Evolutionary conservation across 495 filamentous ascomycete species (phyloP).

Genomic region (Penicilliopsis zonata): DNA sequence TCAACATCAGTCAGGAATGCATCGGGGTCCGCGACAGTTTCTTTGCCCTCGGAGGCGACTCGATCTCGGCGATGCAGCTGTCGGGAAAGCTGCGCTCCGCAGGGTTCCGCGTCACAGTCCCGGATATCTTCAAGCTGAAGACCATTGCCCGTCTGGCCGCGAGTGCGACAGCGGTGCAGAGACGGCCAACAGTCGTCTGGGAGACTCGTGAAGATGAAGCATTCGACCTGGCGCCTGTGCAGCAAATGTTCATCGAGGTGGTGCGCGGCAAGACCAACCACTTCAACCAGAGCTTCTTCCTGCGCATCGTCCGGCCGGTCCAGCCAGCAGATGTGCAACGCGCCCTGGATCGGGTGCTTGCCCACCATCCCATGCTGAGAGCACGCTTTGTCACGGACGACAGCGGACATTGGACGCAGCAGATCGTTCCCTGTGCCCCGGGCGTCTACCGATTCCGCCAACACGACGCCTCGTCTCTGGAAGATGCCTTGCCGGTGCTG

Average conservation of each 20-base stretch:
- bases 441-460: constrained; percentile 5
- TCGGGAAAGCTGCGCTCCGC: constrained; percentile 11
- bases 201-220: too few species aligned
- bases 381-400: not conserved
- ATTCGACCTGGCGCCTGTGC: not conserved
- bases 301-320: constrained; percentile 32
- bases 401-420: not conserved
- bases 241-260: not conserved
- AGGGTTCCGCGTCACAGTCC: not conserved
- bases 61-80: constrained; percentile 42
- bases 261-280: constrained; percentile 1
- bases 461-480: constrained; percentile 1
- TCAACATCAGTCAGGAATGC: constrained; percentile 12
- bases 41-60: constrained; percentile 43
- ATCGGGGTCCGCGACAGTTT: constrained; percentile 36
- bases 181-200: too few species aligned
- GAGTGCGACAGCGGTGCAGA: too few species aligned
- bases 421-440: constrained; percentile 3
- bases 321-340: constrained; percentile 23
- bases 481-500: not conserved
- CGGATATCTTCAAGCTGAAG: not conserved
- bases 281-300: constrained; percentile 43
- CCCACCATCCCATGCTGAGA: constrained; percentile 24
- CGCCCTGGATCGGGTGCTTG: constrained; percentile 37
- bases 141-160: not conserved